Conservation (phyloP, 2,329 filamentous ascomycete genomes). For the Xylariaceae sp. region DNA sequence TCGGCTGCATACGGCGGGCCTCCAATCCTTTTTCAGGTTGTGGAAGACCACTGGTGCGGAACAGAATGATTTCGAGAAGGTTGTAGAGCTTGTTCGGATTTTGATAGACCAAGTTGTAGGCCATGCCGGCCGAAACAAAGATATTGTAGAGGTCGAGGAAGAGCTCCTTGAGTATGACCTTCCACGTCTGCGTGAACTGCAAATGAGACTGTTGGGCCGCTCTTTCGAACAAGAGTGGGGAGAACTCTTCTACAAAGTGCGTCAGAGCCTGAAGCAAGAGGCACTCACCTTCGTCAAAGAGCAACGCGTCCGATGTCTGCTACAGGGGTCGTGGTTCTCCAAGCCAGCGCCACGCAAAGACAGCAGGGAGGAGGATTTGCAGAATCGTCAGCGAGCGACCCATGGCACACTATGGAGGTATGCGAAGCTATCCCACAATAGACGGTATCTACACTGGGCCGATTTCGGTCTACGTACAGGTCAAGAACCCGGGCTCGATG, state of each 20-base stretch:
- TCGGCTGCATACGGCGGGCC: slow-evolving; percentile 80
- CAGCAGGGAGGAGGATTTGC: slow-evolving; percentile 49
- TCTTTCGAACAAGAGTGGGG: slow-evolving; percentile 97
- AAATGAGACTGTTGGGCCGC: slow-evolving; percentile 91
- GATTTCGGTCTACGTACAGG: slow-evolving; percentile 75
- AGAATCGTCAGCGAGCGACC: slow-evolving; percentile 47
- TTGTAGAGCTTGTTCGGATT: slow-evolving; percentile 88
- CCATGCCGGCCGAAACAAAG: slow-evolving; percentile 78
- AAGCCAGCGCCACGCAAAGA: slow-evolving; percentile 56
- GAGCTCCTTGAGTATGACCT: slow-evolving; percentile 87
- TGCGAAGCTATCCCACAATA: slow-evolving; percentile 87
- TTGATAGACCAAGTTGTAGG: slow-evolving; percentile 90
- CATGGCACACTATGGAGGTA: slow-evolving; percentile 75
- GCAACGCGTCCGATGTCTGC: slow-evolving; percentile 87
- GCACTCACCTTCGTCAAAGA: slow-evolving; percentile 97
- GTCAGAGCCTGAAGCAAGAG: slow-evolving; percentile 88
- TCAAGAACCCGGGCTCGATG: slow-evolving; percentile 74
- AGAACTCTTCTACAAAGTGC: slow-evolving; percentile 85
- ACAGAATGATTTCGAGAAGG: slow-evolving; percentile 89
- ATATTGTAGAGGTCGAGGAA: slow-evolving; percentile 87
- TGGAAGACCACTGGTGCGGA: slow-evolving; percentile 92
- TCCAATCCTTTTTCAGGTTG: slow-evolving; percentile 87
- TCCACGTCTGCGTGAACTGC: slow-evolving; percentile 76
- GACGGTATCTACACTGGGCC: slow-evolving; percentile 87
- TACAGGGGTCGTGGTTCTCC: slow-evolving; percentile 89